phyloP scores from a whole-genome alignment of 176 grass and related monocot genomes.

The Chrysopogon serrulatus region DNA sequence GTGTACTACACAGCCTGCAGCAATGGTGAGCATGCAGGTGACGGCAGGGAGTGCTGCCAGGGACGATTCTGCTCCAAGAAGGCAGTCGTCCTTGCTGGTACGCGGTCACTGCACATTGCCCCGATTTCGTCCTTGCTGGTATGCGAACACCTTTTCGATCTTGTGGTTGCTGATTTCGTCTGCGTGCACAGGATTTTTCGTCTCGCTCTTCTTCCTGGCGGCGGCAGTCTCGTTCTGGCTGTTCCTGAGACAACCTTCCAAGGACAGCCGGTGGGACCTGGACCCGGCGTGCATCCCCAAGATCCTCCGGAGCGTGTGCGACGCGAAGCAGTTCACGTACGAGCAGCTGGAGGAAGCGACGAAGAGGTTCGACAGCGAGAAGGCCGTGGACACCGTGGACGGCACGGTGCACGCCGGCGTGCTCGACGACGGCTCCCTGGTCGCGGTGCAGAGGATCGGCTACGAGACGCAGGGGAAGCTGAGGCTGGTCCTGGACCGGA shows the following conservation, averaged over 20 bases:
- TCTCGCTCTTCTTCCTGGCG: constrained; percentile 65
- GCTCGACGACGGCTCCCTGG: constrained; percentile 67
- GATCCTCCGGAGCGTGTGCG: constrained; percentile 60
- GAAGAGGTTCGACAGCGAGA: constrained; percentile 51
- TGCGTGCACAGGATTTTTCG: constrained; percentile 45
- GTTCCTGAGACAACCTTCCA: constrained; percentile 68
- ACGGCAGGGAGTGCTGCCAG: constrained; percentile 40
- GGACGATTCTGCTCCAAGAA: constrained; percentile 74
- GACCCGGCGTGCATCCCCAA: constrained; percentile 83
- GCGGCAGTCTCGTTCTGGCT: constrained; percentile 59
- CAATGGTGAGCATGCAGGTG: constrained; percentile 19
- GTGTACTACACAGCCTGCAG: constrained; percentile 41
- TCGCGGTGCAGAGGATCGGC: constrained; percentile 75
- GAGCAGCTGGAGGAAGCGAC: constrained; percentile 83
- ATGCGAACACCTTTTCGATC: not conserved
- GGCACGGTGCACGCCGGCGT: constrained; percentile 56
- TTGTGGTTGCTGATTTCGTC: not conserved
- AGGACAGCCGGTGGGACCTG: constrained; percentile 45
- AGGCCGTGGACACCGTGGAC: constrained; percentile 33
- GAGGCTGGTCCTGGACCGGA: constrained; percentile 44
- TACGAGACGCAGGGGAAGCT: constrained; percentile 49
- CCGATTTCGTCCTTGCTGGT: constrained; percentile 53
- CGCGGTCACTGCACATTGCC: not conserved
- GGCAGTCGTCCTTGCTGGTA: constrained; percentile 62
- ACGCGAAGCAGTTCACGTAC: constrained; percentile 74